These are phyloP conservation scores for Pezicula neosporulosa DNA, from an alignment of 2,329 filamentous ascomycete genomes.

Conservation along the genomic window DNA sequence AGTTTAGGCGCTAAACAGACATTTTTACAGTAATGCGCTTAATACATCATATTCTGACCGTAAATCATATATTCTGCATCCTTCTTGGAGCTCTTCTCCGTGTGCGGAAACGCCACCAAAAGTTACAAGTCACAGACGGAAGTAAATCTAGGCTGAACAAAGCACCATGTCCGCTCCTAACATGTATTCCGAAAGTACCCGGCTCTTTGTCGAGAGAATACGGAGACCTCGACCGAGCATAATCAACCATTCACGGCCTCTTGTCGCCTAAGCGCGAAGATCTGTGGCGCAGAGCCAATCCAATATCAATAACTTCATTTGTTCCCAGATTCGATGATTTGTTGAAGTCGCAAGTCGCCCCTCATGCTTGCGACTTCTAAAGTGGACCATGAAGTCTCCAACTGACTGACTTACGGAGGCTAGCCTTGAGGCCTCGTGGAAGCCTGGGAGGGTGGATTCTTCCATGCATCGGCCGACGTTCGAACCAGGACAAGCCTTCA, in stretches of 20 bases:
- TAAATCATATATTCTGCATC: background rate
- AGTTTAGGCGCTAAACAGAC: too few species aligned
- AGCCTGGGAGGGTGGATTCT: background rate
- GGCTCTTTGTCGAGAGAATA: background rate
- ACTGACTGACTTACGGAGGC: background rate
- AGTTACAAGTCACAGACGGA: background rate
- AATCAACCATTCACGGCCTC: background rate
- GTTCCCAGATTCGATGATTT: background rate
- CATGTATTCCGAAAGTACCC: background rate
- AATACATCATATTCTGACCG: too few species aligned
- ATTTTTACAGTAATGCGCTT: too few species aligned
- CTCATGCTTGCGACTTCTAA: background rate
- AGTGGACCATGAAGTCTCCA: background rate
- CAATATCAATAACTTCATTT: slow-evolving; percentile 1
- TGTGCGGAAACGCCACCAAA: background rate
- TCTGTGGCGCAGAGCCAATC: background rate
- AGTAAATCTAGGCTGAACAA: background rate
- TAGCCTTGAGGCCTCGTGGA: background rate
- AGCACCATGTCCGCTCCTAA: background rate
- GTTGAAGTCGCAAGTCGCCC: background rate
- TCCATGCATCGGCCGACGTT: background rate
- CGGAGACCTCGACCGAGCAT: background rate
- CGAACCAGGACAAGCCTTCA: background rate
- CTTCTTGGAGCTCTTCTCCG: background rate
- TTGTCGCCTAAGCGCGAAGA: background rate